phyloP scores from a whole-genome alignment of 2,329 filamentous ascomycete genomes.

The Daldinia eschscholtzii region DNA sequence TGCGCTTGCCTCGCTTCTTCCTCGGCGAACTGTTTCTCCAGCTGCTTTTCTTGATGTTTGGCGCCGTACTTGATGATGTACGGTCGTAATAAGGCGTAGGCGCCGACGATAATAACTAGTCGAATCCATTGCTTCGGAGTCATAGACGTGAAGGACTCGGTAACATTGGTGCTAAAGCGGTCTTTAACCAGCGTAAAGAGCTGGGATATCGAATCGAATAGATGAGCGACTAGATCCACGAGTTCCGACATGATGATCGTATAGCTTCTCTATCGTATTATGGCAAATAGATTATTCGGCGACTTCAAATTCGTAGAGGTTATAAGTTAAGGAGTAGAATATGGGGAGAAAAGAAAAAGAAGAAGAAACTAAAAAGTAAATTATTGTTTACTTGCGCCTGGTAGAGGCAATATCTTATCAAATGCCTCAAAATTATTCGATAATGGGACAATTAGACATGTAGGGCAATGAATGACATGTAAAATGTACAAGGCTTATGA shows the following conservation, averaged over 20 bases:
- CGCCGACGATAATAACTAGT: conserved; percentile 77
- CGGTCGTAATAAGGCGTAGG: conserved; percentile 79
- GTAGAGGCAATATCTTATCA: conserved; percentile 5
- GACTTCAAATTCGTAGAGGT: neutral
- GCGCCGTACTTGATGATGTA: conserved; percentile 78
- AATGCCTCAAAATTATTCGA: conserved; percentile 8
- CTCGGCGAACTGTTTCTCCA: conserved; percentile 70
- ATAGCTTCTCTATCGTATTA: conserved; percentile 16
- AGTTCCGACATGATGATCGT: conserved; percentile 51
- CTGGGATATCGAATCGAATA: conserved; percentile 49
- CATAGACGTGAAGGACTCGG: conserved; percentile 64
- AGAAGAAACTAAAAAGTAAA: neutral
- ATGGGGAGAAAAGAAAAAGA: neutral
- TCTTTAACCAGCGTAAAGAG: conserved; percentile 49
- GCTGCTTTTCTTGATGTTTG: conserved; percentile 72
- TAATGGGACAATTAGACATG: neutral
- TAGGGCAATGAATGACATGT: neutral
- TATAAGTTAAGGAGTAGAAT: neutral
- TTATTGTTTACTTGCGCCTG: neutral
- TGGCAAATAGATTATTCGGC: conserved; percentile 1
- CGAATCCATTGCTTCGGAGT: conserved; percentile 71
- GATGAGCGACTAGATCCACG: conserved; percentile 48
- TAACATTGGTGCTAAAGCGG: conserved; percentile 63
- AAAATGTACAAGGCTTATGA: conserved; percentile 16
- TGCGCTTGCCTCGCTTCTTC: conserved; percentile 59